Conservation (phyloP, 306 rosid genomes). For the Fagus crenata region DNA sequence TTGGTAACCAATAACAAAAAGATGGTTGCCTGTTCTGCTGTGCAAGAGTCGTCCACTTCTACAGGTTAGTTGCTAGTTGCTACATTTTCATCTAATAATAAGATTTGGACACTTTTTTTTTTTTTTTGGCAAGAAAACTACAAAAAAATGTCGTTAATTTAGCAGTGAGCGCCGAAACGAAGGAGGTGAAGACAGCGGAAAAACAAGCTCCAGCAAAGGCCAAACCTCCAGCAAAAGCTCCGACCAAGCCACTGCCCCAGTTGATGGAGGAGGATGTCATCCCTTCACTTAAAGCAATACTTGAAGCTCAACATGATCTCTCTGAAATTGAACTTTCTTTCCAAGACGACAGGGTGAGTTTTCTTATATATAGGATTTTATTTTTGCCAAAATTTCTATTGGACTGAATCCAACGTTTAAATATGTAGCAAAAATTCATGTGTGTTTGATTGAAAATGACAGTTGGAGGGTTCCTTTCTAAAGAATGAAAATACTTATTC, state of each 20-base stretch:
- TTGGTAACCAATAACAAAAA: slow-evolving; percentile 35
- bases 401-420: no score
- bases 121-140: slow-evolving; percentile 9
- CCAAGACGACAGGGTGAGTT: slow-evolving; percentile 66
- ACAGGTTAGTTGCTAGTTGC: slow-evolving; percentile 43
- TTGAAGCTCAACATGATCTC: slow-evolving; percentile 69
- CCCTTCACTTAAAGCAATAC: slow-evolving; percentile 67
- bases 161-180: slow-evolving; percentile 53
- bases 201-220: slow-evolving; percentile 62
- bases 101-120: background rate
- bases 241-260: slow-evolving; percentile 67
- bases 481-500: slow-evolving; percentile 61
- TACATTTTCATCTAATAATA: background rate
- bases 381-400: no score
- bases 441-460: slow-evolving; percentile 25
- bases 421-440: background rate
- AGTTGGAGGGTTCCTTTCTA: slow-evolving; percentile 86
- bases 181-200: slow-evolving; percentile 51
- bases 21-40: slow-evolving; percentile 64
- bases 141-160: background rate
- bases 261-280: slow-evolving; percentile 94
- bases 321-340: slow-evolving; percentile 63
- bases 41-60: slow-evolving; percentile 82
- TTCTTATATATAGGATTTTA: no score
- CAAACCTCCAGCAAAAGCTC: slow-evolving; percentile 72